phyloP scores from a whole-genome alignment of 768 basidiomycete species.

The Mycena filopes region DNA sequence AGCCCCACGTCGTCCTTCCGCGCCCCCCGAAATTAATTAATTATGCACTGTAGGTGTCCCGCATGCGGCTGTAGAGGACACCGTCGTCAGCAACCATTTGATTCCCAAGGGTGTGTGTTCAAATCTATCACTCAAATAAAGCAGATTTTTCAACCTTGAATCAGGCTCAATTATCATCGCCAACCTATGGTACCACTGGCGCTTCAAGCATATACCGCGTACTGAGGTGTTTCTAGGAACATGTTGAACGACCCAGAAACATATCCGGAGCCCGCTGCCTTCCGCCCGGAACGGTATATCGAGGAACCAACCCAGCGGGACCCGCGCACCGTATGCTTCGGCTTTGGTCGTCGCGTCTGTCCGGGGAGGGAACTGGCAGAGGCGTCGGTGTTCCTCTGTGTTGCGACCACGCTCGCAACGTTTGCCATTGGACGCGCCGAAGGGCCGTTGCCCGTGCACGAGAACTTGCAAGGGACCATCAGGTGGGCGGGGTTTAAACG shows the following conservation, averaged over 20 bases:
- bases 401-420: conserved; percentile 56
- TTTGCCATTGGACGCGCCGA: conserved; percentile 58
- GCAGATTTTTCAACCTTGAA: background rate
- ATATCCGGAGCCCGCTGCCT: conserved; percentile 60
- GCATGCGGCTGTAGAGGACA: conserved; percentile 58
- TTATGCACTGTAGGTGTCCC: conserved; percentile 50
- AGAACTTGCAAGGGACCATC: conserved; percentile 56
- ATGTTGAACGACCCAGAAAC: conserved; percentile 61
- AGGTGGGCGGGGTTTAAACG: conserved; percentile 45
- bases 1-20: background rate
- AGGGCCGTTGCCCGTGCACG: conserved; percentile 55
- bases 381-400: conserved; percentile 56
- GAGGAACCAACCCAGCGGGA: conserved; percentile 48
- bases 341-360: conserved; percentile 59
- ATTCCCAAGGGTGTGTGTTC: conserved; percentile 52
- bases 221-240: conserved; percentile 47
- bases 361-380: conserved; percentile 65
- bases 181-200: conserved; percentile 55
- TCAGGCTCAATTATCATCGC: conserved; percentile 53
- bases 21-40: background rate
- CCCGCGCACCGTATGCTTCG: conserved; percentile 56
- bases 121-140: background rate
- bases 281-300: conserved; percentile 61
- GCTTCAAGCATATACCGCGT: background rate
- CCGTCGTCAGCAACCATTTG: conserved; percentile 52